Evolutionary conservation across 148 eudicot genomes (phyloP), one percentile per base, ranked within the genome.

Genomic region (Diospyros kaki): DNA sequence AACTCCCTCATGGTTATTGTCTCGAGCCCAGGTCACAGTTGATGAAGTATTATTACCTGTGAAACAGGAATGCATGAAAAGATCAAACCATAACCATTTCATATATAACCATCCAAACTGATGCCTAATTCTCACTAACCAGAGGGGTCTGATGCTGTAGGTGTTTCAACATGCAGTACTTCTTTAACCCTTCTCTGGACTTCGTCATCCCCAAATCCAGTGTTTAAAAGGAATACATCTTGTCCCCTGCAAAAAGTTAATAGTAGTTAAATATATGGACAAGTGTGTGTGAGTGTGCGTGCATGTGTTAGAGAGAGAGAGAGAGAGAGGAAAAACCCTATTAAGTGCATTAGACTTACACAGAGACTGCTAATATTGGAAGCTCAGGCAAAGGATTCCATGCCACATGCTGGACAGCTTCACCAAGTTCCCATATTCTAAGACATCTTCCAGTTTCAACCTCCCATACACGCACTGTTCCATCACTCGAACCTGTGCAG

Each of bases 401-500:
- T 68, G 91, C 84, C 68, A 96, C 97, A 73, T 89, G 86, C 52
- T 79, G 74, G 52, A 93, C 84, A 78, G 87, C 72, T 83, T 82
- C 91, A 54, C 86, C 99, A 58, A 96, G 44, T 76, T 93, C 89
- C 98, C 98, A 96, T 17, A 81, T 80, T 83, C 83, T 90, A 39
- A 89, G 77, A 79, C 98, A 93, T 84, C 98, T 91, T 73, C 99
- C 94, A 71, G 92, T 93, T 64, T 89, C 93, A 58, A 93, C 93
- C 76, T 91, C 96, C 99, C 99, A 96, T 66, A 96, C 71, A 38
- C 98, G 91, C 54, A 91, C 94, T 68, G 93, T 91, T 60, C 94
- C 94, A 77, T 96, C 99, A 68, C 76, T 87, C 58, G 99, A 96
- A 72, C 99, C 99, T 96, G 65, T 14, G 72, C 17, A 45, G 10